phyloP scores from a whole-genome alignment of 164 flowering plant genomes.

The Amborella trichopoda region DNA sequence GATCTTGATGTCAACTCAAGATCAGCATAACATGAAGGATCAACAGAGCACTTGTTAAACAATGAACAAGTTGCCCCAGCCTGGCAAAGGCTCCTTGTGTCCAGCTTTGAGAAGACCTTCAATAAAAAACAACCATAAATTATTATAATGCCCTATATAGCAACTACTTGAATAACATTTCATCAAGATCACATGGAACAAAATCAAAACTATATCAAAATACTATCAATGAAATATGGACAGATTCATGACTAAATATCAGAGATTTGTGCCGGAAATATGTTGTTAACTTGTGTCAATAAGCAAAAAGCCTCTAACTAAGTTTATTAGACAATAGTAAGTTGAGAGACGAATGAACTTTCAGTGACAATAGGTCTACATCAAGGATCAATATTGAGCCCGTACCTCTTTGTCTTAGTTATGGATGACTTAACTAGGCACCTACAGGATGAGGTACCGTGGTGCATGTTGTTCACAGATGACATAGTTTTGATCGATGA shows the following conservation, averaged over 20 bases:
- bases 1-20: constrained; percentile 61
- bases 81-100: constrained; percentile 67
- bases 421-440: too few species aligned
- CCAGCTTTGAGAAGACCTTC: constrained; percentile 87
- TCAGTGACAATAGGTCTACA: too few species aligned
- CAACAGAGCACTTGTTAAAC: constrained; percentile 79
- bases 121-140: constrained; percentile 5
- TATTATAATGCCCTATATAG: neutral
- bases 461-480: too few species aligned
- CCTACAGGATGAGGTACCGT: too few species aligned
- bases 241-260: neutral
- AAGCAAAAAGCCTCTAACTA: neutral
- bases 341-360: too few species aligned
- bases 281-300: neutral
- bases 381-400: too few species aligned
- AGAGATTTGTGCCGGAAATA: neutral
- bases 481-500: too few species aligned
- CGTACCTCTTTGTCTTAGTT: too few species aligned
- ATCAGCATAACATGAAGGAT: constrained; percentile 65
- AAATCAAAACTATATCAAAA: neutral
- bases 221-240: neutral
- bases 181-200: neutral
- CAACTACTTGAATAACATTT: neutral
- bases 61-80: constrained; percentile 75
- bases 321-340: too few species aligned